phyloP scores from a whole-genome alignment of 2,329 filamentous ascomycete genomes.

The Colletotrichum sidae region DNA sequence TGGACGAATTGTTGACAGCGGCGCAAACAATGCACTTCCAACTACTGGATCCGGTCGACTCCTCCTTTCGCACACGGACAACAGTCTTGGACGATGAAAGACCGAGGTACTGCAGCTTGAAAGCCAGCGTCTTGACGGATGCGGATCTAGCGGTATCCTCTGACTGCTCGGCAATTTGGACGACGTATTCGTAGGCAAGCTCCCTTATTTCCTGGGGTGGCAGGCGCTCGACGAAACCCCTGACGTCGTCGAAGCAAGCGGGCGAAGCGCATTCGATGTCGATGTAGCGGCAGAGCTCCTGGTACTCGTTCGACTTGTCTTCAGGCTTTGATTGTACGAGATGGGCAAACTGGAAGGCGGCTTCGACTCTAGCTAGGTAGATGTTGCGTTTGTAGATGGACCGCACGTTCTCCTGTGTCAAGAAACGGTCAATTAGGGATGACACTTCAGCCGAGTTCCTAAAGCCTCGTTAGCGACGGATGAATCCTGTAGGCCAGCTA shows the following conservation, averaged over 20 bases:
- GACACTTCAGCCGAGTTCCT: slow-evolving; percentile 25
- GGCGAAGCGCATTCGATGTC: slow-evolving; percentile 49
- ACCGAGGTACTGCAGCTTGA: slow-evolving; percentile 59
- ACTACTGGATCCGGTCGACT: slow-evolving; percentile 36
- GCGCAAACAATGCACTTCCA: slow-evolving; percentile 34
- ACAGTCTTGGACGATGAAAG: slow-evolving; percentile 52
- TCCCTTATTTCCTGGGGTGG: slow-evolving; percentile 52
- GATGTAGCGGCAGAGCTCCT: slow-evolving; percentile 51
- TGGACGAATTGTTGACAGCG: slow-evolving; percentile 4
- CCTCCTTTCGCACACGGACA: slow-evolving; percentile 39
- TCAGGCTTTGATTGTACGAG: neutral
- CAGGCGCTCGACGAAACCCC: slow-evolving; percentile 56
- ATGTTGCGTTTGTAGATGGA: slow-evolving; percentile 56
- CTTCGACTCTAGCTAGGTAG: slow-evolving; percentile 51
- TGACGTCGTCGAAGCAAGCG: slow-evolving; percentile 61
- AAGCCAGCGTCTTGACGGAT: slow-evolving; percentile 48
- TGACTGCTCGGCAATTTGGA: slow-evolving; percentile 45
- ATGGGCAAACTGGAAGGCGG: slow-evolving; percentile 48
- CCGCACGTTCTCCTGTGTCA: slow-evolving; percentile 24
- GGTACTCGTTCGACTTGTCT: slow-evolving; percentile 30
- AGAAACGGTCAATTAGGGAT: slow-evolving; percentile 30
- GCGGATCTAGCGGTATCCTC: slow-evolving; percentile 41
- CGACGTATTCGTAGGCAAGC: slow-evolving; percentile 52
- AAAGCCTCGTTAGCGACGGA: neutral
- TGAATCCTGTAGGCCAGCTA: neutral